phyloP scores from a whole-genome alignment of 2,329 filamentous ascomycete species.

The Alternaria gaisen region DNA sequence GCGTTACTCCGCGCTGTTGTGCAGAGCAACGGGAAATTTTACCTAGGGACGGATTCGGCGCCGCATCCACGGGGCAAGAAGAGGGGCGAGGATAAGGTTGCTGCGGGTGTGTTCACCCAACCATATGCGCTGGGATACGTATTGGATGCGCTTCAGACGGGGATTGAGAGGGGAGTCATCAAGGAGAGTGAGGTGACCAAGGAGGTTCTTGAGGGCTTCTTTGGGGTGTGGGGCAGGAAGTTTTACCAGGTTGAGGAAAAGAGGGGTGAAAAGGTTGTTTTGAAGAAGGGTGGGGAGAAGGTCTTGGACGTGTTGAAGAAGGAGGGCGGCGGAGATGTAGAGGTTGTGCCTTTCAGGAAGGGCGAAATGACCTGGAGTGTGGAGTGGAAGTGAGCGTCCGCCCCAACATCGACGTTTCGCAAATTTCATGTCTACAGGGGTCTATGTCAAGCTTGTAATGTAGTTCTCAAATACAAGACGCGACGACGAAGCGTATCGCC shows the following conservation, averaged over 20 bases:
- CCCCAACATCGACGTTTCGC: too few relatives aligned
- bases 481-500: background rate
- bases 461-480: accelerated
- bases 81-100: constrained; percentile 60
- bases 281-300: constrained; percentile 65
- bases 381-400: constrained; percentile 39
- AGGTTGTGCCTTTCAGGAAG: constrained; percentile 72
- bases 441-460: background rate
- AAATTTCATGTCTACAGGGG: background rate
- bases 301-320: constrained; percentile 65
- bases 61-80: constrained; percentile 72
- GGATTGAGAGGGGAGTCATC: constrained; percentile 63
- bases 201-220: constrained; percentile 66
- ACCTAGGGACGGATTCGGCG: constrained; percentile 77
- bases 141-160: constrained; percentile 71
- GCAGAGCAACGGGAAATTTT: constrained; percentile 69
- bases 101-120: constrained; percentile 83
- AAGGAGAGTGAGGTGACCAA: constrained; percentile 63
- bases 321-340: constrained; percentile 58
- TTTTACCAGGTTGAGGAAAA: constrained; percentile 65
- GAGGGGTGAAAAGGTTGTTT: constrained; percentile 61
- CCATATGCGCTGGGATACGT: constrained; percentile 73
- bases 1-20: constrained; percentile 72
- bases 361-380: constrained; percentile 69
- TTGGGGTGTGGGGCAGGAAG: constrained; percentile 63